A percentile compares a stretch with the other conserved stretches of the same genome.
Conservation (phyloP, 176 grass and related monocot species). For the Metroxylon sagu region DNA sequence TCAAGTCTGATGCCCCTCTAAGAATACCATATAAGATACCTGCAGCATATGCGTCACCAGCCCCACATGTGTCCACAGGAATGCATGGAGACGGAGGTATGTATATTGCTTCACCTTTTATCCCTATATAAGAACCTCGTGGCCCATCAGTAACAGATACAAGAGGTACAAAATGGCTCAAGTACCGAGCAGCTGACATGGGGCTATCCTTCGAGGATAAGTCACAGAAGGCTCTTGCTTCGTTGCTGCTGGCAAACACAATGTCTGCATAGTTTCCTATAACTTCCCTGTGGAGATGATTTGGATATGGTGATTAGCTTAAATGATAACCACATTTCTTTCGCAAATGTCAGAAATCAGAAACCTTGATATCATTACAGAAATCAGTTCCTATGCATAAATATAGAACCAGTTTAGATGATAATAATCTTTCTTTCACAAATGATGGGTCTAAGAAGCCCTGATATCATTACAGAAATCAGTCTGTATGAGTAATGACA, state of each 20-base stretch:
- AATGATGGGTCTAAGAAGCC: no score
- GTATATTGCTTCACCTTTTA: slow-evolving; percentile 86
- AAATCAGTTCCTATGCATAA: no score
- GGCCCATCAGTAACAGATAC: slow-evolving; percentile 75
- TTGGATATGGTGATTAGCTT: no score
- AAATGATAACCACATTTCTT: no score
- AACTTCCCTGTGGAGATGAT: slow-evolving; percentile 13
- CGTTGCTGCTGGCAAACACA: no score
- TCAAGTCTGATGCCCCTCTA: slow-evolving; percentile 62
- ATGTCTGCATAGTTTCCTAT: no score
- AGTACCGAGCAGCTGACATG: slow-evolving; percentile 50
- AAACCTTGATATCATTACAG: no score
- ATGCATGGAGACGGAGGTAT: slow-evolving; percentile 60
- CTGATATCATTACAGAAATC: no score
- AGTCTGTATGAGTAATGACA: no score
- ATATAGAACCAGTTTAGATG: no score
- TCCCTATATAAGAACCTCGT: slow-evolving; percentile 66
- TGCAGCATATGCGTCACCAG: slow-evolving; percentile 84
- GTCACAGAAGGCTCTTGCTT: slow-evolving; percentile 28
- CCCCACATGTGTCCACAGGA: slow-evolving; percentile 74
- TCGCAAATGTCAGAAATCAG: no score
- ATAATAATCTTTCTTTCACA: no score
- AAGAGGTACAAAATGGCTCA: slow-evolving; percentile 67
- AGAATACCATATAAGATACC: slow-evolving; percentile 82
- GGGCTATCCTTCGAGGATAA: slow-evolving; percentile 42